Evolutionary conservation across 2,329 filamentous ascomycete genomes (phyloP).

Genomic region (Colletotrichum musicola): DNA sequence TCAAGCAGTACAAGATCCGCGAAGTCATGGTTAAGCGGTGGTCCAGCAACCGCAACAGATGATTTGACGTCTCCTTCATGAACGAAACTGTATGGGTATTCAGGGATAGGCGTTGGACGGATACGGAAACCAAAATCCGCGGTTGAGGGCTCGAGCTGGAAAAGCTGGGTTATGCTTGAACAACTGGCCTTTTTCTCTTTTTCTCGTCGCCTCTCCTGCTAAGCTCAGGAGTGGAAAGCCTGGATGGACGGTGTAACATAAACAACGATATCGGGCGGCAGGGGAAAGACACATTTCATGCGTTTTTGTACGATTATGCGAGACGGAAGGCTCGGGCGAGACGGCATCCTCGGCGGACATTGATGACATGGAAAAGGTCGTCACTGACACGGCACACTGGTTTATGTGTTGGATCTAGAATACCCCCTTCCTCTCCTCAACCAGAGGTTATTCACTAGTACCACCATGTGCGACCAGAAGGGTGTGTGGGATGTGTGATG

Average conservation of each 20-base stretch:
- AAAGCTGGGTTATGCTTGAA: not conserved
- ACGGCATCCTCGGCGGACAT: conserved; percentile 19
- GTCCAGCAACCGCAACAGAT: conserved; percentile 81
- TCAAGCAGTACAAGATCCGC: conserved; percentile 80
- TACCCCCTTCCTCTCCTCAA: conserved; percentile 17
- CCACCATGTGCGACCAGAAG: too few relatives aligned
- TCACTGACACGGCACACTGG: not conserved
- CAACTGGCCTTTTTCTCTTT: too few relatives aligned
- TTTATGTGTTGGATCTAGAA: conserved; percentile 11
- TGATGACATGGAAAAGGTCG: not conserved
- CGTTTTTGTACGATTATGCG: conserved; percentile 29
- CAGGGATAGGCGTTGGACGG: conserved; percentile 10
- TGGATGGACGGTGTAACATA: conserved; percentile 12
- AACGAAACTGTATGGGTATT: not conserved
- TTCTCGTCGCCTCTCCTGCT: too few relatives aligned
- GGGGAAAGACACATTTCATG: too few relatives aligned
- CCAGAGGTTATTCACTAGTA: not conserved
- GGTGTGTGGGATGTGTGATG: conserved; percentile 16
- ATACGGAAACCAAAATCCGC: not conserved
- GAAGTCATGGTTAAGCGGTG: conserved; percentile 87
- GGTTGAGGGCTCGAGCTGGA: not conserved
- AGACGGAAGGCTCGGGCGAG: conserved; percentile 1
- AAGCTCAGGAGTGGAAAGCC: not conserved
- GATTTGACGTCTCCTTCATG: conserved; percentile 1
- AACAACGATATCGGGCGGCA: too few relatives aligned